Evolutionary conservation across 2,329 filamentous ascomycete genomes (phyloP), one percentile per base, ranked within the genome.

Genomic region (Dactylellina leptospora): DNA sequence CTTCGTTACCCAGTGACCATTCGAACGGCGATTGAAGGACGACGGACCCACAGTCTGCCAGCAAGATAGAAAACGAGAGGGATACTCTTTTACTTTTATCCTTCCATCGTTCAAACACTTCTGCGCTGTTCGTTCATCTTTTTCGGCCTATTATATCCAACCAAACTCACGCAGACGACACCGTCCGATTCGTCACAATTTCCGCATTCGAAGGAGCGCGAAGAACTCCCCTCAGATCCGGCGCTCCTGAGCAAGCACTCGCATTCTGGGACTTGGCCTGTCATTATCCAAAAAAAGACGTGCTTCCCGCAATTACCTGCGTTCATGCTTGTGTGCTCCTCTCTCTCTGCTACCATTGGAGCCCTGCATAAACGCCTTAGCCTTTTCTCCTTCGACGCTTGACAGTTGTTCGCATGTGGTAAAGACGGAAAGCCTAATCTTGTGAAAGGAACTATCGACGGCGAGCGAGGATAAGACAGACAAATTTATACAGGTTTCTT

Each of bases 141-240:
- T n/a, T 71, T 58, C 48, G 18, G 58, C 64, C 64, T 71, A 71
- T 62, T 71, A 72, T 64, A 63, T 72, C 53, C 38, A 11, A 38
- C 16, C 36, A 72, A 59, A 42, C 47, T 18, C 22, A 61, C 44
- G 53, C 61, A 28, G 18, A 40, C 6, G 36, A 16, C 36, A 27
- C 50, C 36, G 44, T 61, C 42, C 36, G 48, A 18, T 51, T 72
- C 66, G 47, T 62, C 38, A 44, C 48, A 45, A 62, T 62, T 71
- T 58, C 66, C 66, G 48, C 25, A 55, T 56, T 55, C 54, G 51
- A 58, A 54, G 30, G 20, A 20, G n/a, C 8, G 38, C 40, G 64
- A 71, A 72, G 68, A 72, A 72, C 68, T 72, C 68, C 54, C 63
- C 45, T 60, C 59, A 22, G 47, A 60, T 60, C 38, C 59, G 59